These are phyloP conservation scores for Inga leiocalycina DNA, from an alignment of 306 rosid species.

Conservation along the genomic window DNA sequence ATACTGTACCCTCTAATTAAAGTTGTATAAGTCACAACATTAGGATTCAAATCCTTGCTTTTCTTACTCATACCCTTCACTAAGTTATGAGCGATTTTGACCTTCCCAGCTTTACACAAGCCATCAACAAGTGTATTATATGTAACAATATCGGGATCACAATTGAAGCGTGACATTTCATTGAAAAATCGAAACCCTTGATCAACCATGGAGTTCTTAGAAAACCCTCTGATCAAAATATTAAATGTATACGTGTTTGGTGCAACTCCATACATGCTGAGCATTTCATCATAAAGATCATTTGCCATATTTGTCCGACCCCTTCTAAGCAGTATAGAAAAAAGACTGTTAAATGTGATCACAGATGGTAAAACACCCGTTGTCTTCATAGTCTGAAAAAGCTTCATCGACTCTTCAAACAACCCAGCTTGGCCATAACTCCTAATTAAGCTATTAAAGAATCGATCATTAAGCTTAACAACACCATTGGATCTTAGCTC, in stretches of 20 bases:
- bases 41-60: slow-evolving; percentile 62
- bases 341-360: slow-evolving; percentile 59
- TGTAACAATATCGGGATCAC: slow-evolving; percentile 71
- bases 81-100: slow-evolving; percentile 59
- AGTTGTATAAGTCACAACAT: slow-evolving; percentile 80
- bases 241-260: slow-evolving; percentile 69
- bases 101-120: slow-evolving; percentile 78
- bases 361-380: slow-evolving; percentile 67
- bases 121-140: slow-evolving; percentile 89
- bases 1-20: slow-evolving; percentile 77
- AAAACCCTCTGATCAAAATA: slow-evolving; percentile 82
- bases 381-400: slow-evolving; percentile 64
- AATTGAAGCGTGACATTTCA: slow-evolving; percentile 56
- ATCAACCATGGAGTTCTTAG: slow-evolving; percentile 73
- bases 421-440: slow-evolving; percentile 72
- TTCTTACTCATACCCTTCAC: slow-evolving; percentile 75
- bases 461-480: slow-evolving; percentile 67
- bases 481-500: slow-evolving; percentile 61
- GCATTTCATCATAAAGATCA: slow-evolving; percentile 75
- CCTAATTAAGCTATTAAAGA: slow-evolving; percentile 77
- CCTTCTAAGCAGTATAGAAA: slow-evolving; percentile 64
- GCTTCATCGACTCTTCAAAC: slow-evolving; percentile 73
- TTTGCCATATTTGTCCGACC: slow-evolving; percentile 76
- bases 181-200: slow-evolving; percentile 67
- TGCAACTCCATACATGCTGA: slow-evolving; percentile 63